These are phyloP conservation scores for Penicillium concentricum DNA, from an alignment of 2,329 filamentous ascomycete genomes.

Conservation along the genomic window DNA sequence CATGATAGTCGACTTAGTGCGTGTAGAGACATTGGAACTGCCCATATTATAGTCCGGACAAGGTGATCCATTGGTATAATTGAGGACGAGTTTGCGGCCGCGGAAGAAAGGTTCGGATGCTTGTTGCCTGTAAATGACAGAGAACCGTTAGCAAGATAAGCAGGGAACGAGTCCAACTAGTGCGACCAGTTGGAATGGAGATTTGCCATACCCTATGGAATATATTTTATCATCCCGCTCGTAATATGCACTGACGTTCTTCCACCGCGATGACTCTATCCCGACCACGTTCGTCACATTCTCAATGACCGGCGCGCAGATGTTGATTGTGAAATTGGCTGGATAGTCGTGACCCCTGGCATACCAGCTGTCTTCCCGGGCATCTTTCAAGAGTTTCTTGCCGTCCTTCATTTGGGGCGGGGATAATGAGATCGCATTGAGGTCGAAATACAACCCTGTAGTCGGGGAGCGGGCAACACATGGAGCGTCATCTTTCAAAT, in stretches of 20 bases:
- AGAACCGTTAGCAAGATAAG: slow-evolving; percentile 2
- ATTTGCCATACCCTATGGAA: slow-evolving; percentile 45
- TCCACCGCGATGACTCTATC: slow-evolving; percentile 40
- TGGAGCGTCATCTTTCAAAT: slow-evolving; percentile 49
- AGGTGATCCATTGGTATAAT: slow-evolving; percentile 74
- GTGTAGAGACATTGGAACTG: slow-evolving; percentile 22
- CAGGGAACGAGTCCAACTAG: neutral
- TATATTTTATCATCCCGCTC: slow-evolving; percentile 43
- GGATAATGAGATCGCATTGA: slow-evolving; percentile 56
- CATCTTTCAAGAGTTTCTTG: slow-evolving; percentile 39
- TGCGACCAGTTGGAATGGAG: neutral
- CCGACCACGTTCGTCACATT: slow-evolving; percentile 48
- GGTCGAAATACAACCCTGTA: slow-evolving; percentile 63
- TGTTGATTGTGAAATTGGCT: slow-evolving; percentile 52
- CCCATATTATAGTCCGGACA: slow-evolving; percentile 48
- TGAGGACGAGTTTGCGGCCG: slow-evolving; percentile 65
- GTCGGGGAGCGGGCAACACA: slow-evolving; percentile 63
- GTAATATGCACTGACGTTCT: slow-evolving; percentile 53
- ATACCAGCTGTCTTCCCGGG: slow-evolving; percentile 48
- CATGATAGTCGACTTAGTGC: slow-evolving; percentile 75
- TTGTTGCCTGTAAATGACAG: slow-evolving; percentile 37
- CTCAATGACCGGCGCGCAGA: slow-evolving; percentile 52
- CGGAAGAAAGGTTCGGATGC: slow-evolving; percentile 49
- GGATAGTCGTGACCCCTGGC: slow-evolving; percentile 51
- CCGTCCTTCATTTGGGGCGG: slow-evolving; percentile 46